Evolutionary conservation across 257 asterid genomes (phyloP).

Genomic region (Marsdenia floribunda): DNA sequence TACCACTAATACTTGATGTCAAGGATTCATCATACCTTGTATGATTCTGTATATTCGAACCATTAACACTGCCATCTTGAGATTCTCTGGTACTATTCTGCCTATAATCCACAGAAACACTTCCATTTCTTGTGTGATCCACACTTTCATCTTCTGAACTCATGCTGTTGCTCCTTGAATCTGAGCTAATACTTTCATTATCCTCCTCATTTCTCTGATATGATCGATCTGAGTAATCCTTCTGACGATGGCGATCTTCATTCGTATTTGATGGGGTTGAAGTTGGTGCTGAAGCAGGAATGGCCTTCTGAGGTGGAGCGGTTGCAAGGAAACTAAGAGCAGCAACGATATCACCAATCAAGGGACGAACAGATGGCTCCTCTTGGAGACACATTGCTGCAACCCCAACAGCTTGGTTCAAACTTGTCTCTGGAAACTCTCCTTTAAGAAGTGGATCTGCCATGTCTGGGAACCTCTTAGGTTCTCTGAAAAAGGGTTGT

Average conservation of each 20-base stretch:
- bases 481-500: conserved; percentile 58
- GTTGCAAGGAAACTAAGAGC: conserved; percentile 55
- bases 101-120: conserved; percentile 6
- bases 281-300: conserved; percentile 20
- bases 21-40: conserved; percentile 21
- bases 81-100: conserved; percentile 12
- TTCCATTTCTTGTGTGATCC: conserved; percentile 6
- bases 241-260: not conserved
- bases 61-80: conserved; percentile 11
- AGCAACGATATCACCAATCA: conserved; percentile 61
- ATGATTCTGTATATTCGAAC: not conserved
- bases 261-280: conserved; percentile 9
- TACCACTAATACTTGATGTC: conserved; percentile 18
- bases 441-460: conserved; percentile 65
- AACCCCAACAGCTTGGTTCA: conserved; percentile 78
- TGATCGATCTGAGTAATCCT: conserved; percentile 11
- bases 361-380: conserved; percentile 77
- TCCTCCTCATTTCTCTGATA: conserved; percentile 2
- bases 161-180: conserved; percentile 7
- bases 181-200: conserved; percentile 9
- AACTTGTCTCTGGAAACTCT: conserved; percentile 45
- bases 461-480: conserved; percentile 64
- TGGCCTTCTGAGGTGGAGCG: conserved; percentile 25
- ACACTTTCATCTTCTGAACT: not conserved
- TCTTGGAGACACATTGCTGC: conserved; percentile 91